Percentiles rank a stretch among this genome's conserved stretches.
These are phyloP conservation scores for Cystofilobasidium macerans DNA, from an alignment of 768 basidiomycete species.

Conservation along the genomic window DNA sequence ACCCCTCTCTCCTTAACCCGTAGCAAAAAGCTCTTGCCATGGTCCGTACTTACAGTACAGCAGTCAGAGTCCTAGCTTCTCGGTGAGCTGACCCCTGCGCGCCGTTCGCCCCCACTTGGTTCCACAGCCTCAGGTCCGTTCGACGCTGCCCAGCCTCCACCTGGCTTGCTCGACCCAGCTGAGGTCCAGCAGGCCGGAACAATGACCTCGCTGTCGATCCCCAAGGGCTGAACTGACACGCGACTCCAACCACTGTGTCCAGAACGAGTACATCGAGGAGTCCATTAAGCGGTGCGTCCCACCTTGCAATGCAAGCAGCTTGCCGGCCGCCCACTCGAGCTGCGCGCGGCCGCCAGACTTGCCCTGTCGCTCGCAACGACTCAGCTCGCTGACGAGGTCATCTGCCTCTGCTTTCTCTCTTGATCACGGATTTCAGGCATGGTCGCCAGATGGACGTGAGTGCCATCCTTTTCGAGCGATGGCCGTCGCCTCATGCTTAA, in stretches of 20 bases:
- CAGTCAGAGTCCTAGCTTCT: background rate
- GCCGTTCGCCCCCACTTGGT: background rate
- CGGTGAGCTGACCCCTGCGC: background rate
- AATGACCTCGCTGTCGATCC: too few relatives aligned
- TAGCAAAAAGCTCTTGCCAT: too few relatives aligned
- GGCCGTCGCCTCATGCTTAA: too few relatives aligned
- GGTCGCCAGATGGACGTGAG: slow-evolving; percentile 26
- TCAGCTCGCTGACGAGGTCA: too few relatives aligned
- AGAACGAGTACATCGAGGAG: slow-evolving; percentile 99
- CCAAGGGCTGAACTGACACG: too few relatives aligned
- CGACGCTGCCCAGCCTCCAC: background rate
- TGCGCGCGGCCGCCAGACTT: background rate
- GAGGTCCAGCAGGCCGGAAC: too few relatives aligned
- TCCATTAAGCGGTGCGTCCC: slow-evolving; percentile 53
- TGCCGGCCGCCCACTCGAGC: too few relatives aligned
- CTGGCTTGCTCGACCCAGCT: background rate
- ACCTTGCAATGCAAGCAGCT: too few relatives aligned
- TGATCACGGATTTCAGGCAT: slow-evolving; percentile 12
- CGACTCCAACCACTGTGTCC: too few relatives aligned
- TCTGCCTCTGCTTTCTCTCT: background rate
- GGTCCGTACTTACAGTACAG: too few relatives aligned
- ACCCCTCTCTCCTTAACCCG: too few relatives aligned
- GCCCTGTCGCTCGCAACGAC: background rate
- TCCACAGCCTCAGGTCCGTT: slow-evolving; percentile 19
- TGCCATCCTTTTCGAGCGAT: background rate